Base-by-base conservation (phyloP, 2,329 filamentous ascomycete genomes). In the Colletotrichum tropicicola region DNA sequence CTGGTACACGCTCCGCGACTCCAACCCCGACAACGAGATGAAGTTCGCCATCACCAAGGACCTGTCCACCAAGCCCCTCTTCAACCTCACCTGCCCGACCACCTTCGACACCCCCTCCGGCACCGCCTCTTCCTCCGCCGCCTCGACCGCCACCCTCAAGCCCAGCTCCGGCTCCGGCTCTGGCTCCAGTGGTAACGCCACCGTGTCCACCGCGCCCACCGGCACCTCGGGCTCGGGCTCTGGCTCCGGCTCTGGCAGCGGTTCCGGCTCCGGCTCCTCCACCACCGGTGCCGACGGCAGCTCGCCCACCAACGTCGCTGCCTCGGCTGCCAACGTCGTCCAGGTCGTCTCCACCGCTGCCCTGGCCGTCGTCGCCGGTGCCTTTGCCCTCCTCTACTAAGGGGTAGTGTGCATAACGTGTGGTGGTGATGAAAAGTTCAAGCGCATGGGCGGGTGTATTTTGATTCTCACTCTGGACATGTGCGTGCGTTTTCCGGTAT, bases 1-100 rank as follows among this genome's bases (percentile, higher is more conserved):
- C 77, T 89, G 87, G 86, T 90, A 89, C 78, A 83, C 78, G 68
- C 82, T 89, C 69, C 83, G 85, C 59, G 87, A 89, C 75, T 87
- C 84, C 73, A 87, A 87, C 81, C 82, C 85, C 52, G 85, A 82
- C 74, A 87, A 88, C 81, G 72, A 80, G 73, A 80, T 84, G 78
- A 85, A 87, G 80, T 88, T 88, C 55, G 84, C 80, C 73, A 82
- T 88, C 68, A 85, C 83, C 71, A 76, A 85, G 65, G 76, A 87
- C 71, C 79, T 88, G 55, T 81, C 78, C 66, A 85, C 82, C 70
- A 82, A 73, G 25, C 80, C 85, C 44, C 75, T 77, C 57, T 88
- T 83, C 75, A 79, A 88, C 73, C 80, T 88, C 59, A 82, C 78
- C 70, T 88, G 86, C 80, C 81, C 82, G 43, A 78, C 75, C 67